Base-by-base conservation (phyloP, 306 rosid species). In the Vigna trinervia region DNA sequence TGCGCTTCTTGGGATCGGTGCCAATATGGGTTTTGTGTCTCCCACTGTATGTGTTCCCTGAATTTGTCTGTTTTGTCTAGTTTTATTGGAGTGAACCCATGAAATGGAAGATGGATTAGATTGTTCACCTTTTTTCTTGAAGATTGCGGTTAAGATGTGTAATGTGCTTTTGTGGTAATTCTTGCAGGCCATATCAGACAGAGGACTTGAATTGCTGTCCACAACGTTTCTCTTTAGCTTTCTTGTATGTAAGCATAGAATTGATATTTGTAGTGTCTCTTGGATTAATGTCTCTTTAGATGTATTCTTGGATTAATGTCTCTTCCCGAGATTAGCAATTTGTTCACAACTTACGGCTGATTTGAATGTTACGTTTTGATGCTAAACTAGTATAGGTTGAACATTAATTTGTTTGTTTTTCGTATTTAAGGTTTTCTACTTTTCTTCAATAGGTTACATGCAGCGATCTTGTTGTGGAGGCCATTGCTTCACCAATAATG, bases 201-300 rank as follows among this genome's bases (percentile, higher is more conserved):
- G 89, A 86, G 99, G 99, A 69, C 88, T 89, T 71, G 96, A 91
- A 86, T 85, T 96, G 84, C 84, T 92, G 62, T 90, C 97, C 7
- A 81, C 97, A 63, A 96, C 97, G 57, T 88, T 91, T 75, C 77
- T 85, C 84, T 86, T 91, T 82, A 91, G 97, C 85, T 77, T 86
- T 74, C 85, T 91, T 84, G 99, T 95, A 90, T 66, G 93, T 82
- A 80, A 72, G 80, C 74, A 50, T 82, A 43, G 57, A 47, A 63
- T 56, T 66, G 17, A 54, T 36, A 20, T 36, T 67, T 74, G 38
- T 17, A 45, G 70, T 14, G 14, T 59, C 12, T 70, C 28, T 1
- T 32, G 26, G 7, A 14, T 48, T 34, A 81, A 8, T 15, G 11
- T 8, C 57, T 80, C 59, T 70, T 23, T 17, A 17, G 19, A 17